phyloP scores from a whole-genome alignment of 306 rosid species.

The Vigna radiata region DNA sequence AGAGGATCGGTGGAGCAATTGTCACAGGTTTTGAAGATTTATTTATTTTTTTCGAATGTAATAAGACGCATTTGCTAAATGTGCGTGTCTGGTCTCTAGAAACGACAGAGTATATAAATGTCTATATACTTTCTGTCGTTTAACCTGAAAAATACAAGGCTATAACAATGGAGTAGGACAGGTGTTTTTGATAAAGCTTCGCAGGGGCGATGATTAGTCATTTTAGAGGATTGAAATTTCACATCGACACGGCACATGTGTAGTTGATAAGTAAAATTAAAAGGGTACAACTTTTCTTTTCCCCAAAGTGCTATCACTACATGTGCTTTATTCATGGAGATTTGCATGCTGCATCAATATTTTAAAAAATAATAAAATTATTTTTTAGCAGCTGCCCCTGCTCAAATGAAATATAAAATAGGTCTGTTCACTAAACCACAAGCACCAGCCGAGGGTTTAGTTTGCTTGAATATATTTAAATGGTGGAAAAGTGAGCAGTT shows the following conservation, averaged over 20 bases:
- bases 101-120: not conserved
- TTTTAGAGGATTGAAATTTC: not conserved
- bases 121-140: not conserved
- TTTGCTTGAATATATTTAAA: not conserved
- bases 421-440: not conserved
- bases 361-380: too few species aligned
- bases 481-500: not conserved
- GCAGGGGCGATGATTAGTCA: not conserved
- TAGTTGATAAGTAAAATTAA: not conserved
- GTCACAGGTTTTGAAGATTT: too few species aligned
- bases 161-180: not conserved
- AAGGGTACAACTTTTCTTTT: not conserved
- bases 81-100: not conserved
- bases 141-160: not conserved
- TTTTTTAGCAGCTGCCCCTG: too few species aligned
- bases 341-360: not conserved
- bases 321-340: not conserved
- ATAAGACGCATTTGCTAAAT: not conserved
- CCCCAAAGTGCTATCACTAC: not conserved
- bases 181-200: not conserved
- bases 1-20: conserved; percentile 33
- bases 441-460: not conserved
- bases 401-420: not conserved
- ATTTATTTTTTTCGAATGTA: not conserved
- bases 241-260: not conserved